Evolutionary conservation across 257 asterid species (phyloP), one percentile per base, ranked within the genome.

Genomic region (Osmanthus fragrans): DNA sequence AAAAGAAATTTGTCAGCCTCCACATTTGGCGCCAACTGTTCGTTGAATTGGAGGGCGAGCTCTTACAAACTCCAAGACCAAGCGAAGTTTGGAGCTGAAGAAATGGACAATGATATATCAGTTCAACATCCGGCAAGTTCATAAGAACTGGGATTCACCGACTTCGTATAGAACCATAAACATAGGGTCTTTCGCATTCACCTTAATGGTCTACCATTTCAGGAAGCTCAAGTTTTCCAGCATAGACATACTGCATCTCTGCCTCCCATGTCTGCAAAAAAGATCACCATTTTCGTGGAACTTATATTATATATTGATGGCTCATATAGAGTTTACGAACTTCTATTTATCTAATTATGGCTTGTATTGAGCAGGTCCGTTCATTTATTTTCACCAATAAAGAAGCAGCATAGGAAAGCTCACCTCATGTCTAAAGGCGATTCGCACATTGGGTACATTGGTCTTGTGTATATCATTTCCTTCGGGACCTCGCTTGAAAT

Each of bases 391-490:
- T 25, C 75, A 66, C 37, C 23, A n/a, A 16, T 11, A 13, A 74
- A 72, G 54, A 74, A 77, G 76, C 69, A 16, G 71, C 25, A 37
- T 7, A 7, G 6, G 23, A 67, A 80, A 73, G 69, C 77, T 84
- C 58, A 92, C 98, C 97, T 91, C 97, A 16, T 91, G 90, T 87
- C 98, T 91, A 85, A 92, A 94, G 88, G 90, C 85, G 80, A 92
- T 89, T 80, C 98, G 89, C 19, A 83, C 75, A 80, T 91, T 88
- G 67, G 98, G 97, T 63, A 94, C 97, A 64, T 94, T 94, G 56
- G 93, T 83, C 90, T 94, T 94, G 96, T 92, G 98, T 81, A 91
- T 92, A 70, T 91, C 87, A 21, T 94, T 94, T 81, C 91, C 98
- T 74, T 63, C 80, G 25, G 92, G 94, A 23, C 97, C 97, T 74